Base-by-base conservation (phyloP, 352 stramenopile species). In the Globisporangium barbulae region DNA sequence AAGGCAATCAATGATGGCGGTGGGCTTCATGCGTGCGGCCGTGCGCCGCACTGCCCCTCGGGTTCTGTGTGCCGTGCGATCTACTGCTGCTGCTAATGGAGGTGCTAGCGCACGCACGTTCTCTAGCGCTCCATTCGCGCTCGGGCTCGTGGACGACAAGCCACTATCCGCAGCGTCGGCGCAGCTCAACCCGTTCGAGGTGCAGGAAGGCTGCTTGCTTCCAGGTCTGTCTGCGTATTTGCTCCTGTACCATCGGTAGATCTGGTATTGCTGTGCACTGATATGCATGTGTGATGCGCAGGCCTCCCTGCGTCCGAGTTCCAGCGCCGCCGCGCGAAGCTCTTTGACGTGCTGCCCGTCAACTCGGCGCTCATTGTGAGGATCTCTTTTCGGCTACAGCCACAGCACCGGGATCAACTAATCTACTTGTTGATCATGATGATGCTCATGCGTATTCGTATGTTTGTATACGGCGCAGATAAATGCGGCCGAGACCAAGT, bases 351-450 rank as follows among this genome's bases (percentile, higher is more conserved):
- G 5, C 65, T 94, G 67, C 82, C 85, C 1, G 65, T 85, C 53
- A 84, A 94, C 71, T 89, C 85, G 48, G 83, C 82, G 52, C 71
- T 94, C 35, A 82, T 94, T 61, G 75, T 87, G 70, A 63, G 73
- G 19, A 22, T 39, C 31, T 1, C n/a, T 35, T 31, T 54, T 37
- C 35, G 10, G 35, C 35, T 41, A 7, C 35, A 19, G 19, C 13
- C 31, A 37, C 42, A 56, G 4, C 39, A 53, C 37, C 39, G n/a
- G 58, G 33, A 57, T 37, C 10, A 31, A 30, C 17, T 0, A n/a
- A 13, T n/a, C 13, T 21, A 21, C 5, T n/a, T n/a, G n/a, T 4
- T 41, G 35, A 41, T 41, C 41, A n/a, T 47, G 41, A 47, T 22
- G 41, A 47, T 30, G 31, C 2, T 21, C 13, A 3, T 35, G 12